Percentiles rank a stretch among this genome's conserved stretches.
Evolutionary conservation across 495 filamentous ascomycete species (phyloP).

Genomic region (Aspergillus haitiensis): DNA sequence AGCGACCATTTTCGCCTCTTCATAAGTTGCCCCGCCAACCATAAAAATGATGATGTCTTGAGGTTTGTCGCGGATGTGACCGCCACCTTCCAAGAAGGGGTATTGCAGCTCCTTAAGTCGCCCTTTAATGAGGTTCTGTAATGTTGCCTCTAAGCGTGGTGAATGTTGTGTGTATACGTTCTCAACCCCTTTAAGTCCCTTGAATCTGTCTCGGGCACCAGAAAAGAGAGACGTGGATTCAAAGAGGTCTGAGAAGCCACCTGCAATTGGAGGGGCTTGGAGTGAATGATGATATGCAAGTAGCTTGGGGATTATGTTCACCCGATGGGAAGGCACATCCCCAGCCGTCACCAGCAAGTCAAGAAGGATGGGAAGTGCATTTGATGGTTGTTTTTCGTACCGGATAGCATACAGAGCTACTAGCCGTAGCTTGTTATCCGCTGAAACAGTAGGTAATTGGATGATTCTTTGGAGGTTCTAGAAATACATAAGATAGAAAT

Average conservation of each 20-base stretch:
- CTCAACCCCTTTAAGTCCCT: slow-evolving; percentile 93
- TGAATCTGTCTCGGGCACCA: slow-evolving; percentile 83
- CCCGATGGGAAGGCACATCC: slow-evolving; percentile 67
- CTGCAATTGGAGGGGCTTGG: slow-evolving; percentile 65
- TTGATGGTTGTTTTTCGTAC: slow-evolving; percentile 81
- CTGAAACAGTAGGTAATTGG: slow-evolving; percentile 67
- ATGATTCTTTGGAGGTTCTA: slow-evolving; percentile 85
- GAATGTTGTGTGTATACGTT: slow-evolving; percentile 99
- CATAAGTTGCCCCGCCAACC: slow-evolving; percentile 88
- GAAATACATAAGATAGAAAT: not conserved
- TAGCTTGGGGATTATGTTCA: slow-evolving; percentile 73
- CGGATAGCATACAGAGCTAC: slow-evolving; percentile 91
- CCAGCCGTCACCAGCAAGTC: slow-evolving; percentile 80
- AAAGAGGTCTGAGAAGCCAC: slow-evolving; percentile 85
- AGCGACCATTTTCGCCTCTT: slow-evolving; percentile 92
- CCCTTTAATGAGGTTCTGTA: slow-evolving; percentile 92
- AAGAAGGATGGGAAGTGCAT: slow-evolving; percentile 74
- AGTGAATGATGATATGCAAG: slow-evolving; percentile 81
- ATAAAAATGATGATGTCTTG: slow-evolving; percentile 96
- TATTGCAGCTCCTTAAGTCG: slow-evolving; percentile 80
- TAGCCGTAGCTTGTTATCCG: slow-evolving; percentile 78
- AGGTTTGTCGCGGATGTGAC: slow-evolving; percentile 84
- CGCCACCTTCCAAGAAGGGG: slow-evolving; percentile 86
- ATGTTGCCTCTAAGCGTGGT: slow-evolving; percentile 77
- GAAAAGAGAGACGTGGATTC: slow-evolving; percentile 90